Evolutionary conservation across 2,329 filamentous ascomycete genomes (phyloP).

Genomic region (Xylariaceae sp.): DNA sequence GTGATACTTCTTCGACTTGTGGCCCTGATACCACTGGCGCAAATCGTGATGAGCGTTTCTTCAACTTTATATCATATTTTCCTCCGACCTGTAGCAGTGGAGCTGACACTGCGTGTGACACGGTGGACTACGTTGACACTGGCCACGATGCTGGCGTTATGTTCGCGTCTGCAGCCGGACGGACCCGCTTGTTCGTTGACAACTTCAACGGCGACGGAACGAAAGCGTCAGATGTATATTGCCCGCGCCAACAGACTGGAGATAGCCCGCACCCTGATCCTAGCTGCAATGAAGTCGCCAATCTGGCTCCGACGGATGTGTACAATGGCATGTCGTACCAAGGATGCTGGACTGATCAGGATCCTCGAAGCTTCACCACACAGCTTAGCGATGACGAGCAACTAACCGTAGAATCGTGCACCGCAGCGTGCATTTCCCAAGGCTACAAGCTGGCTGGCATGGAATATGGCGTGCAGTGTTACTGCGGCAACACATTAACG

Average conservation of each 20-base stretch:
- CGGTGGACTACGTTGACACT: slow-evolving; percentile 10
- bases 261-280: slow-evolving; percentile 13
- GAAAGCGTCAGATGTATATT: slow-evolving; percentile 6
- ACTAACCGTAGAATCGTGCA: too few relatives aligned
- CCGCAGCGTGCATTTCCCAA: too few relatives aligned
- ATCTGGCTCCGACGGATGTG: too few relatives aligned
- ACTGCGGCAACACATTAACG: neutral
- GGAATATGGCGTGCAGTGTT: neutral
- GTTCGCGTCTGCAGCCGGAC: slow-evolving; percentile 7
- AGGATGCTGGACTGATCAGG: too few relatives aligned
- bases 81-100: slow-evolving; percentile 4
- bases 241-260: slow-evolving; percentile 4
- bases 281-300: neutral
- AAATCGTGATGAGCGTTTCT: slow-evolving; percentile 13
- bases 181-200: slow-evolving; percentile 12
- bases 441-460: neutral
- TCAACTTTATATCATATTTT: slow-evolving; percentile 9
- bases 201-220: slow-evolving; percentile 9
- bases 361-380: too few relatives aligned
- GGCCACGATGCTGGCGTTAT: slow-evolving; percentile 11
- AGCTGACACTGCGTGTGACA: slow-evolving; percentile 7
- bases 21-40: slow-evolving; percentile 8
- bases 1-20: slow-evolving; percentile 8
- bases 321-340: too few relatives aligned
- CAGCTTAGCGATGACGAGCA: too few relatives aligned